Base-by-base conservation (phyloP, 176 grass and related monocot genomes). In the Avena eriantha region DNA sequence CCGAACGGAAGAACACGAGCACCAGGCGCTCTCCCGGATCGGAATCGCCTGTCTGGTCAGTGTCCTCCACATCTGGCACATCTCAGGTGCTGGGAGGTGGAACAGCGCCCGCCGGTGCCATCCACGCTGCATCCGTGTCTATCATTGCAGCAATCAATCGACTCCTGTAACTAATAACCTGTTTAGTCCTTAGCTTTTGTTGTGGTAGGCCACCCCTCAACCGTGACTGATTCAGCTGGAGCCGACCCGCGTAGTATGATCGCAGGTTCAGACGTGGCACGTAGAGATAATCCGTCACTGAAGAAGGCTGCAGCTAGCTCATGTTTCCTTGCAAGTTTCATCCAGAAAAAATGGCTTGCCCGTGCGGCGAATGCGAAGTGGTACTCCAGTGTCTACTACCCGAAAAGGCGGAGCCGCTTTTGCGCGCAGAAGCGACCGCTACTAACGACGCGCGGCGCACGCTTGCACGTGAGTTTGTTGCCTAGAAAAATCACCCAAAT, bases 51-150 rank as follows among this genome's bases (percentile, higher is more conserved):
- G 55, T 80, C 54, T 26, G 1, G 17, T 10, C 11, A 0, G 16
- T 84, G 87, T 51, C 87, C 1, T 80, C 82, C 33, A 22, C 65
- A 50, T 55, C 17, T 64, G 56, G 21, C 26, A 13, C 82, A 36
- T 57, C 87, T 81, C 82, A 85, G 82, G 46, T 85, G 82, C 12
- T 45, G 43, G 58, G 58, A 82, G 59, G 58, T 73, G 67, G 76
- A 47, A 8, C 39, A 66, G 18, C 4, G 74, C 7, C 49, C 11
- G 46, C 33, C n/a, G 22, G 34, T 43, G 18, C 33, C 7, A n/a
- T 64, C 63, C 69, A 69, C 9, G 14, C n/a, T n/a, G n/a, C 65
- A 7, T 54, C 16, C n/a, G n/a, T 22, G 45, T 45, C 46, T 63
- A 45, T 78, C 13, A 23, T 22, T 76, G 55, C 10, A 15, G 12